Percentiles rank a stretch among this genome's conserved stretches.
Conservation (phyloP, 2,329 filamentous ascomycete species). For the Xylaria digitata region DNA sequence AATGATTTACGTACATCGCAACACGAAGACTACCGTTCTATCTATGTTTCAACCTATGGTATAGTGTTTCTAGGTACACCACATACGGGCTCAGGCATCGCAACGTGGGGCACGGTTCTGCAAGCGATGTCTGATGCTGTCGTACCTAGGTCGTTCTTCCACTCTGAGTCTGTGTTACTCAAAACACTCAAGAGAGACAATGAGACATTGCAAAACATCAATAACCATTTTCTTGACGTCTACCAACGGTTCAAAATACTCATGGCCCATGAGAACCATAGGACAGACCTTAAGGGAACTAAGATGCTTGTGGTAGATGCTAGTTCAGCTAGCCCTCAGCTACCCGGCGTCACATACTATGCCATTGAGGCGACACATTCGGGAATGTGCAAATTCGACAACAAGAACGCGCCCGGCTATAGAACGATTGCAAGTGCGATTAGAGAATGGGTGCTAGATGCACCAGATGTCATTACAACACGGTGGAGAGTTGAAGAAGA, state of each 20-base stretch:
- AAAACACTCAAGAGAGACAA: slow-evolving; percentile 78
- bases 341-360: slow-evolving; percentile 77
- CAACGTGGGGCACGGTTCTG: slow-evolving; percentile 74
- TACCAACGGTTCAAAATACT: slow-evolving; percentile 77
- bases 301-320: slow-evolving; percentile 75
- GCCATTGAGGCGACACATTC: slow-evolving; percentile 64
- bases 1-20: slow-evolving; percentile 69
- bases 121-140: slow-evolving; percentile 75
- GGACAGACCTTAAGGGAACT: slow-evolving; percentile 74
- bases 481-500: slow-evolving; percentile 72
- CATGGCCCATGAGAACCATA: slow-evolving; percentile 80
- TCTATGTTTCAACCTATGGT: slow-evolving; percentile 80
- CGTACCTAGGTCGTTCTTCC: slow-evolving; percentile 73
- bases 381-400: slow-evolving; percentile 59
- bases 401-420: slow-evolving; percentile 73
- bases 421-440: slow-evolving; percentile 62
- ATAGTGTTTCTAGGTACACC: slow-evolving; percentile 83
- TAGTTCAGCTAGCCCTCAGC: slow-evolving; percentile 73
- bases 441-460: slow-evolving; percentile 64
- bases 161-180: slow-evolving; percentile 74
- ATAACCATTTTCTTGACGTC: slow-evolving; percentile 76
- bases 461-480: slow-evolving; percentile 63
- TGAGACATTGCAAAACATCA: slow-evolving; percentile 79
- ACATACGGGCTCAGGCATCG: slow-evolving; percentile 75
- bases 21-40: slow-evolving; percentile 72